Percentiles rank a stretch among this genome's conserved stretches.
phyloP scores from a whole-genome alignment of 371 early-diverging fungal genomes.

The Mucor piriformis region DNA sequence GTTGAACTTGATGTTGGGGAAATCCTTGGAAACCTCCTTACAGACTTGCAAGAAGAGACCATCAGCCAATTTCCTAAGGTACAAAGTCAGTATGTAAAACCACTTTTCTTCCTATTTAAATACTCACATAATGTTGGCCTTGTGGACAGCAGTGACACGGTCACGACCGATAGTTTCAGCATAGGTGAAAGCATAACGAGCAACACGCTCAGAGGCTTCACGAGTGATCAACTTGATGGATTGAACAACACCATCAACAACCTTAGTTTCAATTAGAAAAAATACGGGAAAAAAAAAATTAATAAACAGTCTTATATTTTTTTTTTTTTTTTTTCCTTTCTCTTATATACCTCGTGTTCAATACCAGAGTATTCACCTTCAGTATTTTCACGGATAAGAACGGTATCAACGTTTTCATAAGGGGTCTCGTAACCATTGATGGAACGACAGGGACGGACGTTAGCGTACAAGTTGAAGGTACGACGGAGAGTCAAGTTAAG shows the following conservation, averaged over 20 bases:
- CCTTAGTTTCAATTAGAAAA: constrained; percentile 37
- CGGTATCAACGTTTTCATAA: constrained; percentile 96
- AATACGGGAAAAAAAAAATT: background rate
- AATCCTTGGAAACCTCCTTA: constrained; percentile 89
- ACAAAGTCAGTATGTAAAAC: too few relatives aligned
- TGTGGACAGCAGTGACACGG: constrained; percentile 96
- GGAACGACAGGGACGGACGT: constrained; percentile 96
- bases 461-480: constrained; percentile 97
- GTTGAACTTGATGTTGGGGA: constrained; percentile 91
- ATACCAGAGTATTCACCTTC: constrained; percentile 99
- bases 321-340: too few relatives aligned
- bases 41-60: constrained; percentile 96
- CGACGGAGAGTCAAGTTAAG: constrained; percentile 97
- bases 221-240: constrained; percentile 98
- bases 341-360: constrained; percentile 75
- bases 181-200: constrained; percentile 95
- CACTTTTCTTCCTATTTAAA: too few relatives aligned
- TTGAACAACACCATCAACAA: constrained; percentile 96
- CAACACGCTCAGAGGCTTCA: constrained; percentile 92
- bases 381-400: constrained; percentile 98
- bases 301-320: background rate
- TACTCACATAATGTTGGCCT: constrained; percentile 68
- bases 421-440: constrained; percentile 95
- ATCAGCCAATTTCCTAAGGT: constrained; percentile 92
- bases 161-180: constrained; percentile 89